A percentile compares a stretch with the other conserved stretches of the same genome.
phyloP scores from a whole-genome alignment of 306 rosid genomes.

The Prunus campanulata region DNA sequence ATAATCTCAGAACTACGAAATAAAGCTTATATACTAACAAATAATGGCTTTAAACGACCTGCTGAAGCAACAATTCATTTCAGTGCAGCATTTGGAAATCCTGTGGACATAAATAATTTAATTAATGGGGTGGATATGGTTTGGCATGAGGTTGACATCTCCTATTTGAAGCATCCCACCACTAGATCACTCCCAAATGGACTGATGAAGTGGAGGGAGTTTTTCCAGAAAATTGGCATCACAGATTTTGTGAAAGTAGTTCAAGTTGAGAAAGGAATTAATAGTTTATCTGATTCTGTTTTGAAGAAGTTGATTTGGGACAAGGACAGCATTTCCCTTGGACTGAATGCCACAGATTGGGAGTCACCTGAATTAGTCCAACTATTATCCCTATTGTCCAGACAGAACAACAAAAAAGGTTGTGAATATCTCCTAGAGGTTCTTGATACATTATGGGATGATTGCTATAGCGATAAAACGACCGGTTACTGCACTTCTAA shows the following conservation, averaged over 20 bases:
- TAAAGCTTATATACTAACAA: constrained; percentile 62
- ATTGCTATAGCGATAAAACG: constrained; percentile 63
- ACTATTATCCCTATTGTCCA: constrained; percentile 50
- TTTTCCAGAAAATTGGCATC: constrained; percentile 74
- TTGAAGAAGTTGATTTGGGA: constrained; percentile 51
- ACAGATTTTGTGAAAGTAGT: constrained; percentile 66
- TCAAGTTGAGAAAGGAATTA: constrained; percentile 59
- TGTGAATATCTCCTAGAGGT: constrained; percentile 69
- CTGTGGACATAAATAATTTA: constrained; percentile 55
- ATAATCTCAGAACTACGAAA: constrained; percentile 60
- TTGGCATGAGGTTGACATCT: constrained; percentile 74
- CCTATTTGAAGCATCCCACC: constrained; percentile 73
- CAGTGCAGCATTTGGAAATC: constrained; percentile 66
- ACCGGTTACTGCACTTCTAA: constrained; percentile 43
- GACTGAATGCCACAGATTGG: constrained; percentile 71
- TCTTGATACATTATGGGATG: constrained; percentile 87
- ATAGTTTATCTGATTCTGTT: constrained; percentile 37
- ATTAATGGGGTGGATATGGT: constrained; percentile 49
- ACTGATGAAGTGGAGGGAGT: constrained; percentile 65
- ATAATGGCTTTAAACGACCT: constrained; percentile 67
- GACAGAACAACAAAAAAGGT: constrained; percentile 45
- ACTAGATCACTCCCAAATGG: constrained; percentile 52
- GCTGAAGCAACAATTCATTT: constrained; percentile 76
- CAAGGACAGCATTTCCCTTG: constrained; percentile 54
- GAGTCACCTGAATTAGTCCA: constrained; percentile 73